phyloP scores from a whole-genome alignment of 768 basidiomycete species.

The Melanogaster broomeanus region DNA sequence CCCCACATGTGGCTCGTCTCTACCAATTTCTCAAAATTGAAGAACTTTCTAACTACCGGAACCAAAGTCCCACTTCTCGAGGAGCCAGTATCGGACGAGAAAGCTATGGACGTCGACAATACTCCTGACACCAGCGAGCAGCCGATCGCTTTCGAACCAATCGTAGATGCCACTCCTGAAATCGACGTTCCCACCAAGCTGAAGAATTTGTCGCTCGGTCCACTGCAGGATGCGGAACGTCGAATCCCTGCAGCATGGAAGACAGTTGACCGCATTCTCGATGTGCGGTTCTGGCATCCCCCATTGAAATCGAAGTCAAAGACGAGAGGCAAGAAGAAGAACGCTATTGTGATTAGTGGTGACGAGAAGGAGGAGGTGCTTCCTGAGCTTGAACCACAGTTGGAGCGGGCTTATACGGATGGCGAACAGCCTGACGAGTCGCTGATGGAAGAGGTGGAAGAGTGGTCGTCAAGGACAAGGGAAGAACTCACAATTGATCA shows the following conservation, averaged over 20 bases:
- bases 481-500: conserved; percentile 44
- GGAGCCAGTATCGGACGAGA: conserved; percentile 37
- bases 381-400: conserved; percentile 24
- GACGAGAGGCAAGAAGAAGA: conserved; percentile 18
- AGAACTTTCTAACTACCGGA: conserved; percentile 73
- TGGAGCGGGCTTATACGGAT: conserved; percentile 45
- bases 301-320: conserved; percentile 15
- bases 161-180: conserved; percentile 36
- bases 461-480: conserved; percentile 49
- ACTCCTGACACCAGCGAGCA: conserved; percentile 21
- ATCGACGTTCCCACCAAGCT: conserved; percentile 32
- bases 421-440: conserved; percentile 65
- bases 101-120: conserved; percentile 29
- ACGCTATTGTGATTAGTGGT: conserved; percentile 16
- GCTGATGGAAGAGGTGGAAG: conserved; percentile 58
- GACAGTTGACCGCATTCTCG: conserved; percentile 89
- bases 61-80: conserved; percentile 66
- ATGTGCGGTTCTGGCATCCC: conserved; percentile 68
- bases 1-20: conserved; percentile 89
- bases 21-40: conserved; percentile 64
- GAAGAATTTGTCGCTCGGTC: conserved; percentile 27
- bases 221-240: conserved; percentile 69
- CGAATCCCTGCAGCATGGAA: conserved; percentile 82
- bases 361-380: conserved; percentile 28
- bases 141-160: conserved; percentile 42